phyloP scores from a whole-genome alignment of 345 rosid genomes.

The Microthlaspi erraticum region DNA sequence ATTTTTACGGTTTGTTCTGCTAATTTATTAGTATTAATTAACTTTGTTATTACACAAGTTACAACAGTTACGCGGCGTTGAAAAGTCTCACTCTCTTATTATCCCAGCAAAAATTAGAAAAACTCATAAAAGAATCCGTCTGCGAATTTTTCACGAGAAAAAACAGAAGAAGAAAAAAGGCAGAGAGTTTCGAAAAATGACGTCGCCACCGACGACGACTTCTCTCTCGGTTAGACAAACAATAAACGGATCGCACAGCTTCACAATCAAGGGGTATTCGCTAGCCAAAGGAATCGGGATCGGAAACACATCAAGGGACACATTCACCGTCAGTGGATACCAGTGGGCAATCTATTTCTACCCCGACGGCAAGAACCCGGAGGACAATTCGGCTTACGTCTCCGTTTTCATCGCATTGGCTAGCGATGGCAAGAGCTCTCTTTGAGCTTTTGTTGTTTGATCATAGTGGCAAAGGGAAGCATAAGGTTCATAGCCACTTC shows the following conservation, averaged over 20 bases:
- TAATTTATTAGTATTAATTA: too few species aligned
- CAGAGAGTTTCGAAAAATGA: constrained; percentile 34
- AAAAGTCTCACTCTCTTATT: not conserved
- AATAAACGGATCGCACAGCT: constrained; percentile 82
- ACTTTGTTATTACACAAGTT: too few species aligned
- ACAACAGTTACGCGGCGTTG: too few species aligned
- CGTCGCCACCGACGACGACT: constrained; percentile 65
- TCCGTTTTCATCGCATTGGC: constrained; percentile 92
- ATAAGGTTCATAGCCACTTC: constrained; percentile 91
- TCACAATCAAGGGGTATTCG: constrained; percentile 86
- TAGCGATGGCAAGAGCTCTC: constrained; percentile 88
- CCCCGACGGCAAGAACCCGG: constrained; percentile 87
- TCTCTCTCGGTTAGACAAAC: constrained; percentile 84
- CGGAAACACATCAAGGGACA: constrained; percentile 96
- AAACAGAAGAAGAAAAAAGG: not conserved
- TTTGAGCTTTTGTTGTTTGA: constrained; percentile 83
- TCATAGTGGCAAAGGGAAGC: constrained; percentile 85
- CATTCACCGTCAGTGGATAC: constrained; percentile 77
- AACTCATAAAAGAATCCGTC: not conserved
- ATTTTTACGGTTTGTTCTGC: too few species aligned
- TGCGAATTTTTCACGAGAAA: not conserved
- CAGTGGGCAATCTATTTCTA: constrained; percentile 96
- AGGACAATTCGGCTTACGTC: constrained; percentile 79
- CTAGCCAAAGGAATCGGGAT: constrained; percentile 90
- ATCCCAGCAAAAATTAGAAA: not conserved